Evolutionary conservation across 1,139 yeast species (phyloP).

Genomic region (Yamadazyma epiphylla): DNA sequence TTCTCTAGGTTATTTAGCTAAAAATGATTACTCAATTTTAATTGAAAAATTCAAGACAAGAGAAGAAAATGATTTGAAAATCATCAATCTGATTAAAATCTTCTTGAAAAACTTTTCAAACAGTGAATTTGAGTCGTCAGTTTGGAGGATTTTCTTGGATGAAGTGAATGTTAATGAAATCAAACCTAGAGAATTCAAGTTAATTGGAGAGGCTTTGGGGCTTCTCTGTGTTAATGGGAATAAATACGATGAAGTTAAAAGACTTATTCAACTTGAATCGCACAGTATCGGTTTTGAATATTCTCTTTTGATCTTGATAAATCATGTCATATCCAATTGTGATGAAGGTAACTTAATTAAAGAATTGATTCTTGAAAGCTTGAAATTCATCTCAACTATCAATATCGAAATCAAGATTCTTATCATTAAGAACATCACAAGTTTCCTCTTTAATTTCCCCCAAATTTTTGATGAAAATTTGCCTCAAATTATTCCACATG

Average conservation of each 20-base stretch:
- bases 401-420: constrained; percentile 42
- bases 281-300: constrained; percentile 20
- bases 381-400: constrained; percentile 18
- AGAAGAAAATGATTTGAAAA: constrained; percentile 6
- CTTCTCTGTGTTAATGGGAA: constrained; percentile 17
- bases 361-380: constrained; percentile 12
- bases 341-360: constrained; percentile 10
- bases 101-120: constrained; percentile 8
- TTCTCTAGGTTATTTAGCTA: constrained; percentile 11
- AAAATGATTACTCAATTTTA: constrained; percentile 14
- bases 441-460: constrained; percentile 53
- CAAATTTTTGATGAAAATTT: constrained; percentile 49
- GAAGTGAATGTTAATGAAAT: constrained; percentile 6
- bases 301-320: constrained; percentile 31
- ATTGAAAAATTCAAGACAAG: constrained; percentile 9
- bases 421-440: constrained; percentile 12
- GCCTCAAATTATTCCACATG: constrained; percentile 43
- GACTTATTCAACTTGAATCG: constrained; percentile 9
- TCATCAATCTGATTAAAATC: constrained; percentile 7
- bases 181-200: constrained; percentile 15
- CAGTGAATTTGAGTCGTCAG: constrained; percentile 5
- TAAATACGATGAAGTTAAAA: constrained; percentile 15
- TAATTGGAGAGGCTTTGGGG: constrained; percentile 30
- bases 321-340: constrained; percentile 23
- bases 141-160: constrained; percentile 6